These are phyloP conservation scores for Calycina herbarum DNA, from an alignment of 2,329 filamentous ascomycete species.

Conservation along the genomic window DNA sequence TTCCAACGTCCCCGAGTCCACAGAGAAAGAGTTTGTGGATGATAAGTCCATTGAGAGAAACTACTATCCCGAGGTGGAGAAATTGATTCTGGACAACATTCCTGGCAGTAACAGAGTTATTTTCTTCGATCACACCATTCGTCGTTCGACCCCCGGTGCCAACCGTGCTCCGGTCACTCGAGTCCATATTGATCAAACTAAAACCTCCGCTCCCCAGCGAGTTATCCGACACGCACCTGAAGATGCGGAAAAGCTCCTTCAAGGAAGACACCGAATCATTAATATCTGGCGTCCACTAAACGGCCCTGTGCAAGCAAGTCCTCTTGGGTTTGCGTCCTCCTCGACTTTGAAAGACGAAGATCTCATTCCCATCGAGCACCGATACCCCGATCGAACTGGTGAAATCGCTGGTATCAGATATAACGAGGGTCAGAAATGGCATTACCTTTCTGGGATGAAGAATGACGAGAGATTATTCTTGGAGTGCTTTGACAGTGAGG, in stretches of 20 bases:
- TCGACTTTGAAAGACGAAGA: constrained; percentile 33
- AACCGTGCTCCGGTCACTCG: constrained; percentile 67
- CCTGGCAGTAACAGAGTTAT: constrained; percentile 66
- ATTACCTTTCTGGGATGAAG: constrained; percentile 38
- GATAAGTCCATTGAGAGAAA: constrained; percentile 66
- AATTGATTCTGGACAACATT: constrained; percentile 65
- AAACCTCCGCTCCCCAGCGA: constrained; percentile 62
- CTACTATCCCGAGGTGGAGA: constrained; percentile 86
- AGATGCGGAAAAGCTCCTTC: constrained; percentile 66
- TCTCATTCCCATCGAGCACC: constrained; percentile 37
- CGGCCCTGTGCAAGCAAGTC: constrained; percentile 34
- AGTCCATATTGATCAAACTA: constrained; percentile 84
- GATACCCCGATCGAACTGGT: constrained; percentile 36
- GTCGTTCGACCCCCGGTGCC: constrained; percentile 60
- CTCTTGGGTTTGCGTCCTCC: constrained; percentile 37
- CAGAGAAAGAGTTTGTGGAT: constrained; percentile 62
- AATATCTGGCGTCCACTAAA: constrained; percentile 69
- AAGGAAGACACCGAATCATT: constrained; percentile 75
- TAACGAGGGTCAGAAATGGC: constrained; percentile 37
- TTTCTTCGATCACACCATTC: constrained; percentile 87
- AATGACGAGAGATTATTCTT: constrained; percentile 38
- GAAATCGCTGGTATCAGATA: constrained; percentile 37
- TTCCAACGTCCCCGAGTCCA: constrained; percentile 54
- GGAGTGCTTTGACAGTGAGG: constrained; percentile 41
- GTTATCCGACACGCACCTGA: constrained; percentile 65